Percentiles rank a stretch among this genome's conserved stretches.
phyloP scores from a whole-genome alignment of 1,139 yeast species.

The Zygosaccharomyces pseudobailii region DNA sequence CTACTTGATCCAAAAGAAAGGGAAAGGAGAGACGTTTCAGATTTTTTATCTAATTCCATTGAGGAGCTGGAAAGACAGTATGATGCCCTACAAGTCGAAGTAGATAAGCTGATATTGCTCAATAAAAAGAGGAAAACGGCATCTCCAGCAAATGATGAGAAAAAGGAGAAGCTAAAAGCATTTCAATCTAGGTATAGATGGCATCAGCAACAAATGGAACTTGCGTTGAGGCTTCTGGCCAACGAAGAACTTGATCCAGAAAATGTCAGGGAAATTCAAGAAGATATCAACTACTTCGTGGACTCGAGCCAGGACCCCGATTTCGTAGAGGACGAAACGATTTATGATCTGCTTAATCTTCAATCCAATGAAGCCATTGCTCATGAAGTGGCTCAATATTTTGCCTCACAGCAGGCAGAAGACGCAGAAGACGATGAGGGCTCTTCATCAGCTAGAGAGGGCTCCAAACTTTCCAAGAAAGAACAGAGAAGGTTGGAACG shows the following conservation, averaged over 20 bases:
- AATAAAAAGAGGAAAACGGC: conserved; percentile 49
- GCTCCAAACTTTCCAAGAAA: conserved; percentile 31
- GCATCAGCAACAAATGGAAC: conserved; percentile 64
- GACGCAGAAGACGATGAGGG: conserved; percentile 20
- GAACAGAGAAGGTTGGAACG: conserved; percentile 34
- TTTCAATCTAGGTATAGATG: conserved; percentile 43
- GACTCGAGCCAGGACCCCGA: conserved; percentile 70
- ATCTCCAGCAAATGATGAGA: conserved; percentile 47
- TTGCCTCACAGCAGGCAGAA: conserved; percentile 35
- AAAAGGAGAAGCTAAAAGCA: conserved; percentile 45
- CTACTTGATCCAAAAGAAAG: conserved; percentile 58
- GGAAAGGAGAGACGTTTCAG: conserved; percentile 54
- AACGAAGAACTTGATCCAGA: conserved; percentile 61
- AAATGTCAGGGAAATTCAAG: conserved; percentile 56
- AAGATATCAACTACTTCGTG: conserved; percentile 66
- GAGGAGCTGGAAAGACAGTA: conserved; percentile 62
- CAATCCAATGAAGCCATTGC: conserved; percentile 51
- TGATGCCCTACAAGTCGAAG: conserved; percentile 58
- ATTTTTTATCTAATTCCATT: conserved; percentile 54
- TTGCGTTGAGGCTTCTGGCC: conserved; percentile 57
- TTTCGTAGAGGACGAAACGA: conserved; percentile 71
- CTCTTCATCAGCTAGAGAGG: conserved; percentile 16
- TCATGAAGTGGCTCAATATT: conserved; percentile 42
- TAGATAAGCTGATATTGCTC: conserved; percentile 40
- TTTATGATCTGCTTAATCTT: conserved; percentile 62